phyloP scores from a whole-genome alignment of 306 rosid species.

The Luffa acutangula region DNA sequence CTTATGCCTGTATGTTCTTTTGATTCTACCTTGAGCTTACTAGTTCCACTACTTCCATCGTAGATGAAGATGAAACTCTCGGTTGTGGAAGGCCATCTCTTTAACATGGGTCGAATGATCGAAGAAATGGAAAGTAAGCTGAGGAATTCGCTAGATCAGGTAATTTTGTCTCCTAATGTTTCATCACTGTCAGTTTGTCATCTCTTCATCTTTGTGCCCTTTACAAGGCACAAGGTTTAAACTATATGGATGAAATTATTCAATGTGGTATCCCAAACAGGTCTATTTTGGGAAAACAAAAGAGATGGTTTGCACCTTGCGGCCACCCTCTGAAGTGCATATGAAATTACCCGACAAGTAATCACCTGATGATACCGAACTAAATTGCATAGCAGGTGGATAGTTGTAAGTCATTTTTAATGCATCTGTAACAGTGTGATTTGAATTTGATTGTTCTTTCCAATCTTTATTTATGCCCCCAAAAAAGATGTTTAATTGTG shows the following conservation, averaged over 20 bases:
- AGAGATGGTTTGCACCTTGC: constrained; percentile 96
- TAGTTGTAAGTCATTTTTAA: neutral
- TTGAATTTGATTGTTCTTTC: neutral
- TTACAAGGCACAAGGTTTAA: neutral
- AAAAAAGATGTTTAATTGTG: neutral
- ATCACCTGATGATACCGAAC: constrained; percentile 23
- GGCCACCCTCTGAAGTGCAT: constrained; percentile 77
- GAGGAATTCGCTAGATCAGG: constrained; percentile 96
- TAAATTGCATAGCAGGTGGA: neutral
- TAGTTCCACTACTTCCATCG: constrained; percentile 1
- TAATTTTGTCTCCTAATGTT: constrained; percentile 8
- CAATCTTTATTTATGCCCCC: neutral
- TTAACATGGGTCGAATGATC: constrained; percentile 97
- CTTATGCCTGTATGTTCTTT: neutral
- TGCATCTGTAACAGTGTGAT: neutral
- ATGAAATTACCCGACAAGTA: constrained; percentile 61
- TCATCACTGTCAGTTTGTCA: neutral
- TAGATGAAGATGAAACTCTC: constrained; percentile 87
- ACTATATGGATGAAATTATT: neutral
- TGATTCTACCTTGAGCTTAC: neutral
- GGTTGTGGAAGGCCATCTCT: constrained; percentile 80
- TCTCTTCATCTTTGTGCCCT: neutral
- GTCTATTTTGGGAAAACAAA: constrained; percentile 95
- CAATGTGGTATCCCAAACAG: constrained; percentile 19
- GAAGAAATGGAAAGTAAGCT: constrained; percentile 99